Conservation (phyloP, 352 stramenopile species). For the Phytophthora pluvialis region DNA sequence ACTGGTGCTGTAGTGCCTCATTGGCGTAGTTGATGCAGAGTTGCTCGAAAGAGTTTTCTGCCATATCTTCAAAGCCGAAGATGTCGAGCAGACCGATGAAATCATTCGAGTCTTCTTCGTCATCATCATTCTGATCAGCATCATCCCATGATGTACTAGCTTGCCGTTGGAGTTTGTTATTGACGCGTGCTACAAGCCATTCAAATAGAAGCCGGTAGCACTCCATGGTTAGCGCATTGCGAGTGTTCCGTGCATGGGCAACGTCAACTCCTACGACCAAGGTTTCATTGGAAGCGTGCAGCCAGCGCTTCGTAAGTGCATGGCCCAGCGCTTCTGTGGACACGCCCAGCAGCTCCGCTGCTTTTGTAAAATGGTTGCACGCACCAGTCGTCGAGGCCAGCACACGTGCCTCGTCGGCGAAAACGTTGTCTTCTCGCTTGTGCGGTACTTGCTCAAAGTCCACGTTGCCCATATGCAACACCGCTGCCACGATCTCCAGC, state of each 20-base stretch:
- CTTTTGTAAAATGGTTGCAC: conserved; percentile 53
- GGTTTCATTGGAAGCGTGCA: conserved; percentile 77
- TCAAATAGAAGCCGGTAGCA: conserved; percentile 93
- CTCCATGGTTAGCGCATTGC: conserved; percentile 93
- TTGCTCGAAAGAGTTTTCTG: conserved; percentile 88
- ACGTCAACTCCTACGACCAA: conserved; percentile 74
- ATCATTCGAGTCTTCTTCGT: conserved; percentile 32
- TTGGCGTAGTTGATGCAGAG: conserved; percentile 94
- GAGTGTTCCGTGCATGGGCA: conserved; percentile 71
- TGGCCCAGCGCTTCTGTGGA: conserved; percentile 55
- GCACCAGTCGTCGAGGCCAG: conserved; percentile 13
- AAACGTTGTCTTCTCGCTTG: conserved; percentile 36
- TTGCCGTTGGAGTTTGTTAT: conserved; percentile 77
- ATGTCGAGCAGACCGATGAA: conserved; percentile 90
- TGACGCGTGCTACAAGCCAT: conserved; percentile 94
- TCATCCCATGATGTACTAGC: conserved; percentile 16
- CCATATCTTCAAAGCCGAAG: conserved; percentile 91
- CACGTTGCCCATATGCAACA: conserved; percentile 91
- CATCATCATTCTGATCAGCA: conserved; percentile 19
- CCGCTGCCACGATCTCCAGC: conserved; percentile 75
- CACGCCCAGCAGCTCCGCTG: conserved; percentile 67
- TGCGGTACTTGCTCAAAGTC: conserved; percentile 57
- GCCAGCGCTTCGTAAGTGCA: conserved; percentile 65
- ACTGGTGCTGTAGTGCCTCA: conserved; percentile 88
- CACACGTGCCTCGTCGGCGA: conserved; percentile 37